phyloP scores from a whole-genome alignment of 345 rosid genomes.

The Limnanthes douglasii region DNA sequence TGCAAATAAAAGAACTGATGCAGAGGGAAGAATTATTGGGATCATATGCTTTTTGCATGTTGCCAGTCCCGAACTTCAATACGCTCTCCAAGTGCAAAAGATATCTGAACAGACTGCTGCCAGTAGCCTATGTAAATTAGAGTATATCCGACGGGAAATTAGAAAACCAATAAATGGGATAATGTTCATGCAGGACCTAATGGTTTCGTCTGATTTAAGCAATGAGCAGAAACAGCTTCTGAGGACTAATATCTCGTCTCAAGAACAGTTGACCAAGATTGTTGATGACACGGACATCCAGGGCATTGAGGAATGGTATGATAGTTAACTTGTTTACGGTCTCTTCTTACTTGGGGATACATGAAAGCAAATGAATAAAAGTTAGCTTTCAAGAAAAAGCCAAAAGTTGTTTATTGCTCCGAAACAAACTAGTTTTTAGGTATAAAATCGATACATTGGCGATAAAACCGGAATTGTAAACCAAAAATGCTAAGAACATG shows the following conservation, averaged over 20 bases:
- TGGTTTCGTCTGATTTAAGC: conserved; percentile 34
- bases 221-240: conserved; percentile 44
- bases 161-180: conserved; percentile 43
- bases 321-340: neutral
- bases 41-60: conserved; percentile 61
- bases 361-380: no score
- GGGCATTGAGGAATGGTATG: conserved; percentile 69
- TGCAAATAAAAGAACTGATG: conserved; percentile 41
- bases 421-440: no score
- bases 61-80: conserved; percentile 65
- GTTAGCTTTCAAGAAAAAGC: no score
- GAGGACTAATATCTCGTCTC: conserved; percentile 35
- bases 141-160: conserved; percentile 51
- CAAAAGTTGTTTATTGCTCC: no score
- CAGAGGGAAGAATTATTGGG: conserved; percentile 52
- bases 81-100: conserved; percentile 56
- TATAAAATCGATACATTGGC: no score
- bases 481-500: no score
- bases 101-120: conserved; percentile 58
- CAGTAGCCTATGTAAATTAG: conserved; percentile 37
- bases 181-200: conserved; percentile 30
- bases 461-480: no score
- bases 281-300: conserved; percentile 46
- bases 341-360: no score
- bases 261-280: conserved; percentile 53